phyloP scores from a whole-genome alignment of 2,329 filamentous ascomycete genomes.

The Hypoxylon rubiginosum region DNA sequence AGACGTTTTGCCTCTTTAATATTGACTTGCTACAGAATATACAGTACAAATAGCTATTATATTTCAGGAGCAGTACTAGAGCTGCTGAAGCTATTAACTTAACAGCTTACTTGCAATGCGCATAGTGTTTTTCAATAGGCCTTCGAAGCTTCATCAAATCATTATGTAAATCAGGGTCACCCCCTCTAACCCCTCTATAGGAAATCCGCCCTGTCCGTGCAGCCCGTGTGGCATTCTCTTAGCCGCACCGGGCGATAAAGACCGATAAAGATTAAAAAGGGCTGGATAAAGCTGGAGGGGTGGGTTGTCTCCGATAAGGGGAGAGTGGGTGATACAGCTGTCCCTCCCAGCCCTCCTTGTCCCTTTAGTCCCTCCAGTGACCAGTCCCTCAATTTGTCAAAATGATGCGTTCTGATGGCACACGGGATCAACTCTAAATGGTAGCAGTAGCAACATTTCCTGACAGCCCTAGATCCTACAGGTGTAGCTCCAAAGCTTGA shows the following conservation, averaged over 20 bases:
- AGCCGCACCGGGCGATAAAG: conserved; percentile 29
- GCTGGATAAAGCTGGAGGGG: conserved; percentile 18
- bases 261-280: no score
- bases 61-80: background rate
- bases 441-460: conserved; percentile 1
- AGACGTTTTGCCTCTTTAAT: background rate
- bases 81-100: no score
- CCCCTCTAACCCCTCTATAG: no score
- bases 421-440: conserved; percentile 44
- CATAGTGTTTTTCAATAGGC: background rate
- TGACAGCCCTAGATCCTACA: no score
- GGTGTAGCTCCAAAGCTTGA: background rate
- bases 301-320: conserved; percentile 36
- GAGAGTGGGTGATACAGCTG: conserved; percentile 23
- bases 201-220: conserved; percentile 16
- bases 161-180: conserved; percentile 19
- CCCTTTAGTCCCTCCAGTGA: no score
- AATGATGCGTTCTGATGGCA: conserved; percentile 38
- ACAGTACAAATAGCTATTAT: background rate
- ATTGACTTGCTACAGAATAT: background rate
- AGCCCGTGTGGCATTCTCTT: conserved; percentile 20
- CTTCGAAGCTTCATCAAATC: conserved; percentile 2
- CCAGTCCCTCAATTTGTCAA: no score
- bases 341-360: no score
- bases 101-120: background rate